Percentiles rank a stretch among this genome's conserved stretches.
Conservation (phyloP, 352 stramenopile species). For the Phytopythium delawarense region DNA sequence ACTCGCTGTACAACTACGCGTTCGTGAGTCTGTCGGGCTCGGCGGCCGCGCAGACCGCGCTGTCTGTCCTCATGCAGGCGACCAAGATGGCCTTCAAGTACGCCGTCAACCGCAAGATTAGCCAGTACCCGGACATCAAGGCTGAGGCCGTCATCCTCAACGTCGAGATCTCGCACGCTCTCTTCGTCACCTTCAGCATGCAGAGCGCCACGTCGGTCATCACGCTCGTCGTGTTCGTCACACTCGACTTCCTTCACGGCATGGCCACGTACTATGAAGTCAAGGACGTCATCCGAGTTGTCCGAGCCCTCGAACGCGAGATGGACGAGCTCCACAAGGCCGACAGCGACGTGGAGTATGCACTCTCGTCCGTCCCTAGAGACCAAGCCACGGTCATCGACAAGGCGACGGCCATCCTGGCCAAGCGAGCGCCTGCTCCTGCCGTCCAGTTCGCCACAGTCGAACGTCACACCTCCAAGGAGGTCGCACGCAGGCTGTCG, state of each 20-base stretch:
- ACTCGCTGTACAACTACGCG: conserved; percentile 23
- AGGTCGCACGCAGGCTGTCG: too few species aligned
- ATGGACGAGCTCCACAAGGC: neutral
- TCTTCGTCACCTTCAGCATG: conserved; percentile 41
- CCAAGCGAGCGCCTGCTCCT: neutral
- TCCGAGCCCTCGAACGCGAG: conserved; percentile 5
- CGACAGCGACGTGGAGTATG: too few species aligned
- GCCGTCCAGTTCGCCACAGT: too few species aligned
- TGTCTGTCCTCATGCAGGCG: conserved; percentile 19
- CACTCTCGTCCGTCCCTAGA: neutral
- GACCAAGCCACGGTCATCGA: neutral
- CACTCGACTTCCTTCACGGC: conserved; percentile 19
- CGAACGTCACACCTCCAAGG: neutral
- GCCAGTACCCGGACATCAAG: conserved; percentile 19
- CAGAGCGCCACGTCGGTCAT: conserved; percentile 29
- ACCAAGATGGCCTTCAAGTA: conserved; percentile 32
- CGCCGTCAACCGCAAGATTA: conserved; percentile 14
- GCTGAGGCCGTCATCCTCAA: conserved; percentile 33
- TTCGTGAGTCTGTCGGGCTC: conserved; percentile 14
- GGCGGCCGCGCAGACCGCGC: conserved; percentile 3
- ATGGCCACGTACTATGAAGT: conserved; percentile 14
- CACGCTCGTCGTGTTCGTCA: conserved; percentile 20
- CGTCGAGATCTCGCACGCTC: conserved; percentile 36
- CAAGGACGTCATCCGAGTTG: conserved; percentile 1
- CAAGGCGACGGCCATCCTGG: neutral